These are phyloP conservation scores for Xerocomellus dryophilus DNA, from an alignment of 768 basidiomycete genomes.

Conservation along the genomic window DNA sequence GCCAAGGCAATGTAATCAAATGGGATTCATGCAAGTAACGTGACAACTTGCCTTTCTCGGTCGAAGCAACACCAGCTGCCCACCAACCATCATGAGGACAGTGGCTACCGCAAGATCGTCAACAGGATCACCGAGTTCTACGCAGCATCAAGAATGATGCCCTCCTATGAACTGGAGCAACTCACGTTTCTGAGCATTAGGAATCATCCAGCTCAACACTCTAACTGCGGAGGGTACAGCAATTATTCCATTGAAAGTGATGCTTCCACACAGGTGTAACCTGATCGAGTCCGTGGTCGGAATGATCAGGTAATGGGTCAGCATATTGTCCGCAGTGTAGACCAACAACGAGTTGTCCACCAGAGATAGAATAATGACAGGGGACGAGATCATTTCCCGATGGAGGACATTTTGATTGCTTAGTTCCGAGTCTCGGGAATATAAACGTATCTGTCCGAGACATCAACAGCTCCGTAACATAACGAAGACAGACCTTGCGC, in stretches of 20 bases:
- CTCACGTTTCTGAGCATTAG: constrained; percentile 87
- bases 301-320: constrained; percentile 88
- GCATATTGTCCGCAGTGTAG: constrained; percentile 90
- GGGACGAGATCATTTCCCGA: constrained; percentile 69
- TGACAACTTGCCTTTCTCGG: constrained; percentile 70
- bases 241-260: constrained; percentile 90
- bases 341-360: constrained; percentile 94
- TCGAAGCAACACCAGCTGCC: constrained; percentile 82
- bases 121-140: constrained; percentile 91
- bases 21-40: neutral
- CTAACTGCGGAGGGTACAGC: constrained; percentile 78
- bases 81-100: constrained; percentile 93
- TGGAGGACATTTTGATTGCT: constrained; percentile 80
- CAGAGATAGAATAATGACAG: constrained; percentile 83
- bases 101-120: constrained; percentile 93
- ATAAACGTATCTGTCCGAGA: constrained; percentile 72
- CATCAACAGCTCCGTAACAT: neutral
- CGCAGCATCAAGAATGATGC: constrained; percentile 9
- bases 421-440: constrained; percentile 88
- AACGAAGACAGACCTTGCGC: constrained; percentile 13
- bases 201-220: constrained; percentile 97
- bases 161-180: constrained; percentile 7
- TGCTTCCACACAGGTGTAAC: constrained; percentile 89
- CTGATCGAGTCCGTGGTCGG: constrained; percentile 81
- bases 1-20: neutral